Evolutionary conservation across 306 rosid species (phyloP).

Genomic region (Pterocarpus macrocarpus): DNA sequence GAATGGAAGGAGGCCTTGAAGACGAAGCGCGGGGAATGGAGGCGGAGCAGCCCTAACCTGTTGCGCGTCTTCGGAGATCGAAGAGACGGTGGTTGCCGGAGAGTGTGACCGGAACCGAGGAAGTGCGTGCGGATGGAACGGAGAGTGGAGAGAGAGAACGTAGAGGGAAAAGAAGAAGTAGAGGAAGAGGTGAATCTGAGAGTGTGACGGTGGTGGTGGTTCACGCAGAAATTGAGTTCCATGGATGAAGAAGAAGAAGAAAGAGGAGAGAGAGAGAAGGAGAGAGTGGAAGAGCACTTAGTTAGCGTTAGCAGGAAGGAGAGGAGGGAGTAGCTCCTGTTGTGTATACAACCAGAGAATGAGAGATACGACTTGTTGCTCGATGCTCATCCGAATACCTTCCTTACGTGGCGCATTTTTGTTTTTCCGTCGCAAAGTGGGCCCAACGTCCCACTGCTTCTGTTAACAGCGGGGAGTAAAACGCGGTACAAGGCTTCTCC

Average conservation of each 20-base stretch:
- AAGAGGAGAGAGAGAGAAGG: slow-evolving; percentile 12
- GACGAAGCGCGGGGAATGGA: slow-evolving; percentile 63
- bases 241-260: slow-evolving; percentile 46
- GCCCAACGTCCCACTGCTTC: background rate
- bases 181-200: slow-evolving; percentile 47
- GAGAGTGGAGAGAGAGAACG: slow-evolving; percentile 50
- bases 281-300: slow-evolving; percentile 31
- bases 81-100: slow-evolving; percentile 55
- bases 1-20: slow-evolving; percentile 69
- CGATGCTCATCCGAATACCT: slow-evolving; percentile 45
- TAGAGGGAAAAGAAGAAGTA: slow-evolving; percentile 31
- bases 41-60: slow-evolving; percentile 29
- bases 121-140: slow-evolving; percentile 62
- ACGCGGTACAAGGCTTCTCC: too few relatives aligned
- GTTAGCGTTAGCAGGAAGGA: slow-evolving; percentile 50
- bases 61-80: slow-evolving; percentile 48
- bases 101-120: slow-evolving; percentile 64
- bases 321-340: slow-evolving; percentile 42
- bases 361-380: background rate
- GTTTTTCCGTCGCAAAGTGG: slow-evolving; percentile 29
- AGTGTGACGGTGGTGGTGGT: slow-evolving; percentile 60
- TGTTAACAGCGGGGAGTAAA: too few relatives aligned
- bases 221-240: slow-evolving; percentile 71
- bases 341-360: background rate
- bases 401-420: slow-evolving; percentile 52